These are phyloP conservation scores for Tetrapyrgos nigripes DNA, from an alignment of 1,284 basidiomycete genomes.

Conservation along the genomic window DNA sequence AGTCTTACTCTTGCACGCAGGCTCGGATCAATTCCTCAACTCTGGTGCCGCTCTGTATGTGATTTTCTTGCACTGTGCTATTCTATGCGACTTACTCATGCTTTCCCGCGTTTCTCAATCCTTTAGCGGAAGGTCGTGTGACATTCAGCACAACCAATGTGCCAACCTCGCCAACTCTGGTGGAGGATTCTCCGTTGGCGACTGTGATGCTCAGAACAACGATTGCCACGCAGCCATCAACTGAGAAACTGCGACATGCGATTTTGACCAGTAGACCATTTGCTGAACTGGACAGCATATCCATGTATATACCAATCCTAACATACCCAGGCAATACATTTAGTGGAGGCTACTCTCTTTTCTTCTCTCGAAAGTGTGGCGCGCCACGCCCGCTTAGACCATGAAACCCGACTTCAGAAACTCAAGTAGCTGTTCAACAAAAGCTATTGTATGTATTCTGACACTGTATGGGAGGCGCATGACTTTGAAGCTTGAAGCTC, in stretches of 20 bases:
- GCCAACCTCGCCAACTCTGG: slow-evolving; percentile 52
- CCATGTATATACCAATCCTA: slow-evolving; percentile 10
- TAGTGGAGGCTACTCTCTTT: slow-evolving; percentile 9
- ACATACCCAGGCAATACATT: slow-evolving; percentile 23
- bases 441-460: too few species aligned
- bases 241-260: not conserved
- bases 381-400: too few species aligned
- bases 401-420: too few species aligned
- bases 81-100: not conserved
- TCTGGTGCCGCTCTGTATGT: slow-evolving; percentile 57
- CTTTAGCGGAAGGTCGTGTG: too few species aligned
- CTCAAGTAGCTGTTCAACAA: too few species aligned
- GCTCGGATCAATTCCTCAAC: slow-evolving; percentile 58
- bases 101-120: not conserved
- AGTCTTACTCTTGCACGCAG: slow-evolving; percentile 18
- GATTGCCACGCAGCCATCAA: slow-evolving; percentile 44
- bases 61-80: slow-evolving; percentile 56
- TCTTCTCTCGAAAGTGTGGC: too few species aligned
- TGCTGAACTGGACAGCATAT: slow-evolving; percentile 8
- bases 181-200: slow-evolving; percentile 49
- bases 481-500: too few species aligned
- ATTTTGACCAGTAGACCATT: not conserved
- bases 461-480: too few species aligned
- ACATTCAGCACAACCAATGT: slow-evolving; percentile 44
- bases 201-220: slow-evolving; percentile 57